phyloP scores from a whole-genome alignment of 2,329 filamentous ascomycete species.

The Aspergillus sp. region DNA sequence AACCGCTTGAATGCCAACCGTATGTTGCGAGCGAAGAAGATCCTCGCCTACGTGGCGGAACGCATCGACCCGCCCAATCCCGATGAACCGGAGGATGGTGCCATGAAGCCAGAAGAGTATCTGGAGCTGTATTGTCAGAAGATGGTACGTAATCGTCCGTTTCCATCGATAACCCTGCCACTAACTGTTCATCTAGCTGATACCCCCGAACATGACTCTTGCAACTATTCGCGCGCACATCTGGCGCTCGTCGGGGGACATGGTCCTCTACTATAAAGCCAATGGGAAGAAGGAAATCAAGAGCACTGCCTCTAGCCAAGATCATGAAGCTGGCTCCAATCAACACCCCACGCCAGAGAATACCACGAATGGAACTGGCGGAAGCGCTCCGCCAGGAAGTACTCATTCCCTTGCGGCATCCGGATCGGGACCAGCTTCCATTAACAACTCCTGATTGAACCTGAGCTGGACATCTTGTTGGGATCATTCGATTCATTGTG shows the following conservation, averaged over 20 bases:
- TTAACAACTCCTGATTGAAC: slow-evolving; percentile 14
- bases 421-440: slow-evolving; percentile 23
- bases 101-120: slow-evolving; percentile 82
- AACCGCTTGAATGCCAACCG: slow-evolving; percentile 93
- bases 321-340: slow-evolving; percentile 9
- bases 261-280: slow-evolving; percentile 83
- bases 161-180: not conserved
- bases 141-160: slow-evolving; percentile 60
- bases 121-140: slow-evolving; percentile 93
- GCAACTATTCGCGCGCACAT: slow-evolving; percentile 87
- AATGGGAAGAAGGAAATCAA: slow-evolving; percentile 70
- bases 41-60: slow-evolving; percentile 87
- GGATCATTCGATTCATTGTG: slow-evolving; percentile 2
- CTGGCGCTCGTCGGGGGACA: slow-evolving; percentile 93
- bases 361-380: slow-evolving; percentile 19
- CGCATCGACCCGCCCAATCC: slow-evolving; percentile 72
- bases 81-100: slow-evolving; percentile 57
- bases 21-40: slow-evolving; percentile 94
- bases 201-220: slow-evolving; percentile 85
- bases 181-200: slow-evolving; percentile 23
- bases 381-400: slow-evolving; percentile 23
- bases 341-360: slow-evolving; percentile 8
- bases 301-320: slow-evolving; percentile 20
- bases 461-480: not conserved
- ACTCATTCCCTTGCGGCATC: slow-evolving; percentile 32